Evolutionary conservation across 768 basidiomycete species (phyloP).

Genomic region (Multifurca ochricompacta): DNA sequence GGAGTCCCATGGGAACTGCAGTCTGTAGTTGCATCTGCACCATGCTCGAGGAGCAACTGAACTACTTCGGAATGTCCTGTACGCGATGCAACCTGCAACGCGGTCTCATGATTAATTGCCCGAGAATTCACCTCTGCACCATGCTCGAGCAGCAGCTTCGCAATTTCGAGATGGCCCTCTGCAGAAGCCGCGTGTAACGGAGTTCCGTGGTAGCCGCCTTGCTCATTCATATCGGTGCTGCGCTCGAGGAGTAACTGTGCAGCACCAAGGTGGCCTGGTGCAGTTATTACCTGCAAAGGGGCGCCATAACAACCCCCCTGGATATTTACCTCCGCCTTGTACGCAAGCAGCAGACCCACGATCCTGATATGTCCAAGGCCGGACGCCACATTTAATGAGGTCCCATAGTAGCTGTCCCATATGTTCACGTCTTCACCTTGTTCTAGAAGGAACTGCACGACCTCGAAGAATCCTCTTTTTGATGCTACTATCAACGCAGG

Average conservation of each 20-base stretch:
- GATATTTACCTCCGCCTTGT: not conserved
- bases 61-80: conserved; percentile 1
- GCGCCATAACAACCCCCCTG: conserved; percentile 8
- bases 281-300: not conserved
- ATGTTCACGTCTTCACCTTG: not conserved
- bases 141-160: not conserved
- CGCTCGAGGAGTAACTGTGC: conserved; percentile 3
- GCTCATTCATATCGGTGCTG: not conserved
- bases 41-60: not conserved
- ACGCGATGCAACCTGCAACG: not conserved
- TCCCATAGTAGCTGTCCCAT: conserved; percentile 5
- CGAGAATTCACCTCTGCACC: not conserved
- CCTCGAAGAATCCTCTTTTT: conserved; percentile 2
- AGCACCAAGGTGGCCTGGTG: not conserved
- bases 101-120: not conserved
- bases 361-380: conserved; percentile 1
- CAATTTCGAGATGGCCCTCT: not conserved
- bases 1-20: not conserved
- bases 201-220: conserved; percentile 6
- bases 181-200: conserved; percentile 6
- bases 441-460: conserved; percentile 3
- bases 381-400: conserved; percentile 3
- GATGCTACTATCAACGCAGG: not conserved
- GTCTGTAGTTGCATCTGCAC: not conserved
- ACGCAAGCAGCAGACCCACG: not conserved